These are phyloP conservation scores for Magnusiomyces clavatus DNA, from an alignment of 1,139 yeast species.

Conservation along the genomic window DNA sequence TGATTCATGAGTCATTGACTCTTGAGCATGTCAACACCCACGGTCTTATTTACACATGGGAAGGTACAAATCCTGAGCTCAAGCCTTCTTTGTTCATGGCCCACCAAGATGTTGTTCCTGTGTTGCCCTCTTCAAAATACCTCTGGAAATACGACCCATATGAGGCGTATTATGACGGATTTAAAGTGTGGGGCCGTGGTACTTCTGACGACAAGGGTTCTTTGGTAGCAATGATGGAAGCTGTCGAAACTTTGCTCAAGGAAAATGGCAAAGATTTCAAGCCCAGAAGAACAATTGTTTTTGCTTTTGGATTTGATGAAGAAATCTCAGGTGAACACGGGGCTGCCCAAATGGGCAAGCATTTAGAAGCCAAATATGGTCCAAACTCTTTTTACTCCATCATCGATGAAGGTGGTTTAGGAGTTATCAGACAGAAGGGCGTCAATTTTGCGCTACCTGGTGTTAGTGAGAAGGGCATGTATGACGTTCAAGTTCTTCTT, in stretches of 20 bases:
- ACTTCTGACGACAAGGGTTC: slow-evolving; percentile 55
- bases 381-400: slow-evolving; percentile 47
- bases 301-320: slow-evolving; percentile 69
- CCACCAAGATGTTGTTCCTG: slow-evolving; percentile 82
- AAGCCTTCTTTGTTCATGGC: slow-evolving; percentile 67
- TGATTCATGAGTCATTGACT: slow-evolving; percentile 41
- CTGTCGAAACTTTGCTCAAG: slow-evolving; percentile 44
- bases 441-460: slow-evolving; percentile 48
- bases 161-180: slow-evolving; percentile 59
- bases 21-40: slow-evolving; percentile 55
- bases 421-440: slow-evolving; percentile 37
- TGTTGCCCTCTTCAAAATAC: slow-evolving; percentile 47
- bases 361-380: slow-evolving; percentile 46
- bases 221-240: slow-evolving; percentile 49
- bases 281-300: slow-evolving; percentile 49
- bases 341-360: slow-evolving; percentile 40
- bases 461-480: slow-evolving; percentile 60
- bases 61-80: slow-evolving; percentile 45
- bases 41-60: slow-evolving; percentile 61
- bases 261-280: slow-evolving; percentile 28
- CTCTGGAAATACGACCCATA: slow-evolving; percentile 69
- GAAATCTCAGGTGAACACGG: slow-evolving; percentile 58
- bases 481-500: slow-evolving; percentile 43
- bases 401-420: slow-evolving; percentile 55
- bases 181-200: slow-evolving; percentile 56